Evolutionary conservation across 495 filamentous ascomycete species (phyloP).

Genomic region (Talaromyces adpressus): DNA sequence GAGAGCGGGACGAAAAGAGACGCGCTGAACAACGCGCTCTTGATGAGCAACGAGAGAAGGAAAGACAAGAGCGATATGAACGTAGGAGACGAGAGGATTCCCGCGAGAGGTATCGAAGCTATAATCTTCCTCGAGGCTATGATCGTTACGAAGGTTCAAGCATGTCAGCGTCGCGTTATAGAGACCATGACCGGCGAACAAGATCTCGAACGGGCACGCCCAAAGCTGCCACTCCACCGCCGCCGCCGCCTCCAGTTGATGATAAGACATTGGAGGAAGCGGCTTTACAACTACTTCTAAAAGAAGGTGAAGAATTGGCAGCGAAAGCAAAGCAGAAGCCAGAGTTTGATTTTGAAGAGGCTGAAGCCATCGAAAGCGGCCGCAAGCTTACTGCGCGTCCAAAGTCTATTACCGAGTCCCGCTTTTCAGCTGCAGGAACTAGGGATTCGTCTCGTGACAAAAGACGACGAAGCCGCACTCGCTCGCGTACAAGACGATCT

Average conservation of each 20-base stretch:
- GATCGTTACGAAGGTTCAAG: conserved; percentile 15
- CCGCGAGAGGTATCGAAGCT: conserved; percentile 26
- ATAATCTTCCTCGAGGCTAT: conserved; percentile 26
- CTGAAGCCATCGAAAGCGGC: conserved; percentile 41
- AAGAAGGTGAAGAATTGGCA: conserved; percentile 54
- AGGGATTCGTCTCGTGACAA: conserved; percentile 10
- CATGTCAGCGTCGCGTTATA: conserved; percentile 18
- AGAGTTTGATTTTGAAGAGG: conserved; percentile 50
- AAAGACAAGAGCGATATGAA: conserved; percentile 47
- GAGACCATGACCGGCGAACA: conserved; percentile 29
- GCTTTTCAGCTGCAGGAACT: conserved; percentile 22
- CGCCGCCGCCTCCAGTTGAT: conserved; percentile 35
- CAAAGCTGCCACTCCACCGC: conserved; percentile 34
- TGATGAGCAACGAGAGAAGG: conserved; percentile 47
- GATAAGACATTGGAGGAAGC: conserved; percentile 52
- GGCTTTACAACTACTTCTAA: conserved; percentile 47
- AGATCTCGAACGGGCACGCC: conserved; percentile 27
- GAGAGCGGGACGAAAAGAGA: conserved; percentile 45
- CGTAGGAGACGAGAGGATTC: conserved; percentile 39
- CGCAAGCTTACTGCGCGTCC: conserved; percentile 25
- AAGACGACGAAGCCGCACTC: conserved; percentile 14
- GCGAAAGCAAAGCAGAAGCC: conserved; percentile 52
- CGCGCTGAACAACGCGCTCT: conserved; percentile 43
- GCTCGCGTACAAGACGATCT: conserved; percentile 15
- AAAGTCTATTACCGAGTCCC: conserved; percentile 23